Base-by-base conservation (phyloP, 2,329 filamentous ascomycete species). In the Diaporthe longicolla region DNA sequence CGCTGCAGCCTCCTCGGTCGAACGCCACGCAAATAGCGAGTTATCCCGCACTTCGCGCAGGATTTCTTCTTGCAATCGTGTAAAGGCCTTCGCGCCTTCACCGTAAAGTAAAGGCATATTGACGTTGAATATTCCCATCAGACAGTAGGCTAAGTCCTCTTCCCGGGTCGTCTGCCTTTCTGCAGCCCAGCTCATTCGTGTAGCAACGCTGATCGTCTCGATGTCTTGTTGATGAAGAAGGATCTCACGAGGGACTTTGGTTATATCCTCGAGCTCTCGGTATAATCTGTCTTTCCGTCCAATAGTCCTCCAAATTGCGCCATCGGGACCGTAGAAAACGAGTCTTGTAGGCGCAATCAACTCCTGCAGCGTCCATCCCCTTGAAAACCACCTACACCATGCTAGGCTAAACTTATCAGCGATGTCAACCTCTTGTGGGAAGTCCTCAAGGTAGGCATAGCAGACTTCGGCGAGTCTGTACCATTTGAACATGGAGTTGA, bases 61-160 rank as follows among this genome's bases (percentile, higher is more conserved):
- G 57, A 71, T 74, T 52, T 74, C 72, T 17, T 61, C 68, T 43
- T 74, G 72, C 24, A 74, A 57, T 8, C 72, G 24, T 17, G 40
- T 32, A 13, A 72, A 74, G 2, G 68, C 73, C 26, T 37, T 68
- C 24, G 48, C n/a, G 0, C 50, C 58, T 24, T 74, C 73, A 11
- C 73, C 68, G 54, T 71, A 74, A 21, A 68, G 21, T n/a, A 71
- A 57, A 40, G 68, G 66, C 68, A 74, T 74, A n/a, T 74, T 59
- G 21, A 74, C 40, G 26, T 50, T 61, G 21, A 74, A 74, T 0
- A 72, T 54, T 1, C 68, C 68, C 50, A 74, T 50, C 21, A 74
- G 59, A 19, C 57, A 71, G 29, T 74, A 74, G 1, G 68, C 73
- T 32, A 48, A n/a, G 32, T 74, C 68, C n/a, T 74, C 73, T 24